Conservation (phyloP, 345 rosid species). For the Stellera chamaejasme region DNA sequence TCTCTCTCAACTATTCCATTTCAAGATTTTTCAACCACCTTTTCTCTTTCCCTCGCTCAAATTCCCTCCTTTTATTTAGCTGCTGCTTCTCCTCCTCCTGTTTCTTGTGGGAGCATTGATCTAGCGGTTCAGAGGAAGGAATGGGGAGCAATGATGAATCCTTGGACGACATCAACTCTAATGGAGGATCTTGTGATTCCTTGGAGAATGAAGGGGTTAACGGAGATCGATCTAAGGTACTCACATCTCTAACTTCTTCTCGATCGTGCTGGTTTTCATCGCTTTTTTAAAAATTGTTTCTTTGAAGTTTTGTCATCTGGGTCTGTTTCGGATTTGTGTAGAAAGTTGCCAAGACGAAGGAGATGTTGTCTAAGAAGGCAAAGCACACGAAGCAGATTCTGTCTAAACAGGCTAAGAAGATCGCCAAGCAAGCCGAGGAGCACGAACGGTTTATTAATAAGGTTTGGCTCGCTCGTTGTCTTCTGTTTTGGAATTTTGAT, state of each 20-base stretch:
- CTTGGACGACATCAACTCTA: constrained; percentile 26
- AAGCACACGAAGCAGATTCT: constrained; percentile 69
- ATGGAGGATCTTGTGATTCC: constrained; percentile 30
- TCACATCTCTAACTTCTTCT: background rate
- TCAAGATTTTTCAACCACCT: too few species aligned
- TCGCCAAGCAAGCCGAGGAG: constrained; percentile 91
- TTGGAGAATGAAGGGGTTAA: constrained; percentile 23
- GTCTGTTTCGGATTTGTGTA: constrained; percentile 11
- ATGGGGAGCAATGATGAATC: constrained; percentile 45
- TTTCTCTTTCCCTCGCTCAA: too few species aligned
- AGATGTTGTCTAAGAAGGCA: constrained; percentile 73
- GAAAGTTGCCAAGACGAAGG: constrained; percentile 79
- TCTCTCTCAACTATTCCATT: background rate
- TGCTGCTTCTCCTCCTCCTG: too few species aligned
- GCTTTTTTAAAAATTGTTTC: background rate
- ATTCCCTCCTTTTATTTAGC: too few species aligned
- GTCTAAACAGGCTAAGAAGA: constrained; percentile 86
- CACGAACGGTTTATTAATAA: constrained; percentile 83
- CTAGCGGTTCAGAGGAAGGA: constrained; percentile 5
- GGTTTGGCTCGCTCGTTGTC: constrained; percentile 20
- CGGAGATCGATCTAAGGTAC: constrained; percentile 65
- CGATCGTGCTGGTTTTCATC: background rate
- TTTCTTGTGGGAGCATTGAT: too few species aligned
- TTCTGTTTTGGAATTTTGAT: constrained; percentile 6
- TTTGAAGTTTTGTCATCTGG: constrained; percentile 12